Percentiles rank a stretch among this genome's conserved stretches.
These are phyloP conservation scores for Pseudozyma hubeiensis DNA, from an alignment of 1,284 basidiomycete genomes.

Conservation along the genomic window DNA sequence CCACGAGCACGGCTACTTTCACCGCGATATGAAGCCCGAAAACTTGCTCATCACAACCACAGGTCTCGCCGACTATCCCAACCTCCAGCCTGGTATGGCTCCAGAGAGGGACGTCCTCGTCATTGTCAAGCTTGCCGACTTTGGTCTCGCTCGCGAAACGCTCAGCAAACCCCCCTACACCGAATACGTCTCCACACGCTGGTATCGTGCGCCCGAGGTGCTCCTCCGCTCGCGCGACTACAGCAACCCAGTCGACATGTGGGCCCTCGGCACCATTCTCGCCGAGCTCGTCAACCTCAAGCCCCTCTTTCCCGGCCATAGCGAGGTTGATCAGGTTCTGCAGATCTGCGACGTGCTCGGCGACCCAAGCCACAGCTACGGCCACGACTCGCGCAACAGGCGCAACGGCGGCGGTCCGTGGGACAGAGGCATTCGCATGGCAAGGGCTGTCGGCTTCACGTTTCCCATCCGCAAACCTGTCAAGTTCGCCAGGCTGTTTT, in stretches of 20 bases:
- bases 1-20: conserved; percentile 92
- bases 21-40: conserved; percentile 99
- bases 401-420: conserved; percentile 87
- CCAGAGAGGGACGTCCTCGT: conserved; percentile 91
- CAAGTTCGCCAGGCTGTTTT: conserved; percentile 82
- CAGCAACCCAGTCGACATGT: conserved; percentile 97
- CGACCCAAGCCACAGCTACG: conserved; percentile 88
- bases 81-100: conserved; percentile 47
- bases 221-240: conserved; percentile 90
- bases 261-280: conserved; percentile 98
- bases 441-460: conserved; percentile 83
- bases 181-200: conserved; percentile 97
- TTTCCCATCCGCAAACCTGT: conserved; percentile 87
- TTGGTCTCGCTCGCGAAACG: conserved; percentile 93
- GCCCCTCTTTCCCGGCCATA: conserved; percentile 96
- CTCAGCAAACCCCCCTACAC: conserved; percentile 91
- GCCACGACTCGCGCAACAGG: conserved; percentile 78
- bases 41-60: conserved; percentile 99
- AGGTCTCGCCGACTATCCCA: conserved; percentile 91
- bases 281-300: conserved; percentile 94
- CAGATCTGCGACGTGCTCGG: conserved; percentile 91
- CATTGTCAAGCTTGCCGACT: conserved; percentile 98
- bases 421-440: conserved; percentile 86
- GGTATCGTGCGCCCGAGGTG: conserved; percentile 99
- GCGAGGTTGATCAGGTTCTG: conserved; percentile 91